phyloP scores from a whole-genome alignment of 352 stramenopile genomes.

The Phytopythium boreale region DNA sequence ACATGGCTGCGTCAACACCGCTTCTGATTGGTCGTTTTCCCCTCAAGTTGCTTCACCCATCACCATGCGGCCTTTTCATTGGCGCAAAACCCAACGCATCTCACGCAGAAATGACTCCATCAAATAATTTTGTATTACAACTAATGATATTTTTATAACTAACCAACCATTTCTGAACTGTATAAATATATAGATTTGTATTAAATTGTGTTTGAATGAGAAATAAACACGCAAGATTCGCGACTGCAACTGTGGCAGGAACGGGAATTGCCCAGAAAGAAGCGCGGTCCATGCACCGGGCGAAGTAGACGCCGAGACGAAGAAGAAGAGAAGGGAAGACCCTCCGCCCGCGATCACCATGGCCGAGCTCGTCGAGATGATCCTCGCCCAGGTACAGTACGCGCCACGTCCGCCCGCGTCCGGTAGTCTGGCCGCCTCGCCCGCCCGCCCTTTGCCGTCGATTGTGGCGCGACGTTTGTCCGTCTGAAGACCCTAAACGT shows the following conservation, averaged over 20 bases:
- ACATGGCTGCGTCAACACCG: constrained; percentile 15
- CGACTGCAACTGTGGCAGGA: background rate
- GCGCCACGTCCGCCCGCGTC: background rate
- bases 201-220: background rate
- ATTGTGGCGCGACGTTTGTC: no score
- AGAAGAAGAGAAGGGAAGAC: background rate
- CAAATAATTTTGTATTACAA: background rate
- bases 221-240: background rate
- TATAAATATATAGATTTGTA: background rate
- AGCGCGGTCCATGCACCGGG: background rate
- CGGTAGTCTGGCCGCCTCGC: background rate
- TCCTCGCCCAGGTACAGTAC: constrained; percentile 67
- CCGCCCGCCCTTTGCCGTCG: background rate
- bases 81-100: background rate
- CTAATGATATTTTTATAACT: no score
- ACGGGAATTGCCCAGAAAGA: background rate
- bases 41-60: background rate
- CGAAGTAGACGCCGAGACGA: background rate
- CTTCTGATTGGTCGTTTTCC: constrained; percentile 13
- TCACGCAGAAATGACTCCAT: background rate
- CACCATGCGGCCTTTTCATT: background rate
- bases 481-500: no score
- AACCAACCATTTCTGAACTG: no score
- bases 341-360: constrained; percentile 20
- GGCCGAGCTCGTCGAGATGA: constrained; percentile 82